Conservation (phyloP, 2,329 filamentous ascomycete species). For the Coniella vitis region DNA sequence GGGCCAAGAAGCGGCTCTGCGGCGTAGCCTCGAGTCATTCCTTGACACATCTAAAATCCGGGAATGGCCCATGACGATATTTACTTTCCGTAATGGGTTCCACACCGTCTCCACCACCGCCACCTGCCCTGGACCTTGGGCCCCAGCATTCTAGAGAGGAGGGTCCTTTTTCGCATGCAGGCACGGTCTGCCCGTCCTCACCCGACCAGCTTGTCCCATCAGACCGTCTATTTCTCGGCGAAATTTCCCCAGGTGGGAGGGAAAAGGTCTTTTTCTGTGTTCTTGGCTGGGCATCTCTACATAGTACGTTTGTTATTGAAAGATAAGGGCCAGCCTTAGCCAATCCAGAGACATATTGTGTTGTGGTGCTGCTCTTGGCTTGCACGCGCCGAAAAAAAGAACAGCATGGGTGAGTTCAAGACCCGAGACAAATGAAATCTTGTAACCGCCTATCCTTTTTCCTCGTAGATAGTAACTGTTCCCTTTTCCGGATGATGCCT, state of each 20-base stretch:
- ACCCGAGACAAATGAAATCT: too few relatives aligned
- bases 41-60: constrained; percentile 8
- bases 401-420: too few relatives aligned
- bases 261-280: not conserved
- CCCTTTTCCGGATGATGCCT: too few relatives aligned
- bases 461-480: too few relatives aligned
- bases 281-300: too few relatives aligned
- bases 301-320: too few relatives aligned
- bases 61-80: constrained; percentile 1
- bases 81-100: constrained; percentile 11
- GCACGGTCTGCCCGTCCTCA: not conserved
- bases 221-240: constrained; percentile 2
- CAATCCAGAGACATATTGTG: too few relatives aligned
- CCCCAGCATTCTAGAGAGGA: not conserved
- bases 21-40: constrained; percentile 11
- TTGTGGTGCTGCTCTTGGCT: too few relatives aligned
- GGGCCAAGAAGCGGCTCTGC: constrained; percentile 13
- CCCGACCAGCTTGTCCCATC: not conserved
- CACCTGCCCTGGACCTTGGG: not conserved
- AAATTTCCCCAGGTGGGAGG: not conserved
- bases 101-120: not conserved
- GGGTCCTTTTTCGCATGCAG: not conserved
- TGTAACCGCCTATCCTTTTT: not conserved
- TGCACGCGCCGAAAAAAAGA: too few relatives aligned
- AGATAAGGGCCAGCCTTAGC: too few relatives aligned